Percentiles rank a stretch among this genome's conserved stretches.
These are phyloP conservation scores for Schwanniomyces yamadae DNA, from an alignment of 805 yeast genomes.

Conservation along the genomic window DNA sequence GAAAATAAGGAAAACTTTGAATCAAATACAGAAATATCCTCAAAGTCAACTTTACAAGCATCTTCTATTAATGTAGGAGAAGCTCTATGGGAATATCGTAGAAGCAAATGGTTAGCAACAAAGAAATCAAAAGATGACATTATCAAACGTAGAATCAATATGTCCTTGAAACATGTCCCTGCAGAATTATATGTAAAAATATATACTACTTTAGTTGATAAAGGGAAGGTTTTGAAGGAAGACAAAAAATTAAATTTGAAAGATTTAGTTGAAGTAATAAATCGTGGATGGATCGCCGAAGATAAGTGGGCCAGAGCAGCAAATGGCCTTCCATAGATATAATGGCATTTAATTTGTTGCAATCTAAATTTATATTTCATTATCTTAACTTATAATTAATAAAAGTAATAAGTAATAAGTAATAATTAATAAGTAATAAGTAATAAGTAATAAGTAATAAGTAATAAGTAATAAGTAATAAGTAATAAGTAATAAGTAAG, in stretches of 20 bases:
- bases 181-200: constrained; percentile 57
- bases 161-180: constrained; percentile 37
- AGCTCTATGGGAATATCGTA: constrained; percentile 65
- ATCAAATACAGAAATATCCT: constrained; percentile 1
- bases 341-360: not conserved
- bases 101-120: constrained; percentile 62
- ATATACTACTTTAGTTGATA: constrained; percentile 68
- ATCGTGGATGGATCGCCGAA: constrained; percentile 81
- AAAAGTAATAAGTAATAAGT: not conserved
- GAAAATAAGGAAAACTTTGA: constrained; percentile 20
- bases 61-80: constrained; percentile 44
- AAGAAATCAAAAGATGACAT: constrained; percentile 17
- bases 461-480: too few relatives aligned
- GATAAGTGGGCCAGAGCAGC: constrained; percentile 69
- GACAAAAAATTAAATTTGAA: constrained; percentile 63
- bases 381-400: constrained; percentile 2
- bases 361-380: not conserved
- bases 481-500: constrained; percentile 84
- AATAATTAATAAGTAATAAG: too few relatives aligned
- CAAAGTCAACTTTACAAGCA: constrained; percentile 8
- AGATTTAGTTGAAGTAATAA: constrained; percentile 69
- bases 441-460: too few relatives aligned
- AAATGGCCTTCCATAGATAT: constrained; percentile 29
- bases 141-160: constrained; percentile 10
- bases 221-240: constrained; percentile 62